Base-by-base conservation (phyloP, 176 grass and related monocot genomes). In the Avena insularis region DNA sequence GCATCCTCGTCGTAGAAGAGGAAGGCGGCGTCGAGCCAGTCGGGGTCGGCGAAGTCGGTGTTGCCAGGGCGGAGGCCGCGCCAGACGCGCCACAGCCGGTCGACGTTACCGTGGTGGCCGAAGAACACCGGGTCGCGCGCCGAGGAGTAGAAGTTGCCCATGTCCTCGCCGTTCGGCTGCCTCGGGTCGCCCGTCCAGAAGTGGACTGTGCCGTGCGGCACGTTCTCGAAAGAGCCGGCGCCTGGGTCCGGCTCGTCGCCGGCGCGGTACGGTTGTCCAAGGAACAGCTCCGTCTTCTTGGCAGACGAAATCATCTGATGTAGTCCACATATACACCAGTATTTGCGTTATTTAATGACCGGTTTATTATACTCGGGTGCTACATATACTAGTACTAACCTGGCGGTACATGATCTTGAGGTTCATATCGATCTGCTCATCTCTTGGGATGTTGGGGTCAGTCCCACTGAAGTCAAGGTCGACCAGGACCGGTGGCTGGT, bases 1-100 rank as follows among this genome's bases (percentile, higher is more conserved):
- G 87, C 90, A 4, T 97, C 89, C 90, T 97, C 92, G 82, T 97
- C 92, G 82, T 97, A 92, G 92, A 97, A 97, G 36, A 87, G 71
- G 86, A 97, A 97, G 88, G 2, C 16, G 40, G 94, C 46, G 79
- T 94, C 82, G 14, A 97, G 90, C 95, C 95, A 97, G 85, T 97
- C 95, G 6, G 55, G 8, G 68, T 97, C 90, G 10, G 83, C 6
- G 81, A 94, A 92, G 85, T 86, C 86, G 21, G 21, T 51, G 85
- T 86, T 81, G 59, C 83, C 12, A 0, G 87, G 69, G 69, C 77
- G 33, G 14, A 86, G 87, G 33, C 49, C 47, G 31, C 38, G 63
- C 86, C 93, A 93, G 12, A 95, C 10, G 49, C 84, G 46, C 94
- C 94, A 95, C 12, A 93, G 47, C 12, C 94, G 84, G 82, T 95